Conservation (phyloP, 164 flowering plant genomes). For the Tetrastigma voinierianum region DNA sequence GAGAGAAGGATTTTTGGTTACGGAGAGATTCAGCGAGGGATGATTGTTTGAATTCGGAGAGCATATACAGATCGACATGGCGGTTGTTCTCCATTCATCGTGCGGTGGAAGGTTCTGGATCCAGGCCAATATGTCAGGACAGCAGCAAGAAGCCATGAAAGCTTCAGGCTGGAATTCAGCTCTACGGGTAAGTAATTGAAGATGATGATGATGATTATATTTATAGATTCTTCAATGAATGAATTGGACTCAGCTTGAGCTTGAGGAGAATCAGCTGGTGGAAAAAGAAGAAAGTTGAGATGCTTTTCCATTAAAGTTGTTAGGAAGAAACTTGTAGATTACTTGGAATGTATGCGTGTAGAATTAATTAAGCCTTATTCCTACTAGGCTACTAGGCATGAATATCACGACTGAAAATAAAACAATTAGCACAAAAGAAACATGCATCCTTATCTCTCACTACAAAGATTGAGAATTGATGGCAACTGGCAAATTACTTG, state of each 20-base stretch:
- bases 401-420: no score
- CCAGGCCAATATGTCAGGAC: conserved; percentile 71
- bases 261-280: no score
- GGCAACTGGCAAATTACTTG: no score
- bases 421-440: no score
- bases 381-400: no score
- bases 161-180: not conserved
- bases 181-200: not conserved
- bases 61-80: conserved; percentile 56
- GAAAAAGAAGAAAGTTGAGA: conserved; percentile 3
- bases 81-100: conserved; percentile 48
- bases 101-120: conserved; percentile 67
- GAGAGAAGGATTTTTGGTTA: conserved; percentile 33
- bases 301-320: not conserved
- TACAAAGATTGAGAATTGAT: no score
- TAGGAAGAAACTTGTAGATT: no score
- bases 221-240: not conserved
- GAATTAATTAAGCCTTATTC: no score
- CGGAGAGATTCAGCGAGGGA: conserved; percentile 56
- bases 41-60: conserved; percentile 44
- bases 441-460: no score
- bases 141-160: conserved; percentile 39
- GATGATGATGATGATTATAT: not conserved
- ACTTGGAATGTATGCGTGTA: no score
- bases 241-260: no score